phyloP scores from a whole-genome alignment of 352 stramenopile genomes.

The Achlya hypogyna region DNA sequence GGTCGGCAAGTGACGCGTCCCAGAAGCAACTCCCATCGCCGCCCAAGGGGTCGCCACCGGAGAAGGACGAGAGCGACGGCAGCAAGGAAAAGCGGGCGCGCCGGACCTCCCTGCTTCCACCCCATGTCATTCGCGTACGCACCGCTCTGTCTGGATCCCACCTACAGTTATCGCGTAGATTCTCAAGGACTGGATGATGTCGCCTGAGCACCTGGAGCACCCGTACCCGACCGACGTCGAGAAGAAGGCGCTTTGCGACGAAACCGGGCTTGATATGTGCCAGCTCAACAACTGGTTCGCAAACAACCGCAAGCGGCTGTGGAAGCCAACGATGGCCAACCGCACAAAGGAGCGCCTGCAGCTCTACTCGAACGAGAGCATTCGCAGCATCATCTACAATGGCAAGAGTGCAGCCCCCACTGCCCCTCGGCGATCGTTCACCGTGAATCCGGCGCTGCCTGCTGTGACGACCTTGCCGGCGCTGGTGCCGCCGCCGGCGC shows the following conservation, averaged over 20 bases:
- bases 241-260: constrained; percentile 60
- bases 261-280: constrained; percentile 64
- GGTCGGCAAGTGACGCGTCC: constrained; percentile 13
- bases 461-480: constrained; percentile 29
- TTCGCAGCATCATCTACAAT: constrained; percentile 19
- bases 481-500: constrained; percentile 26
- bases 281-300: constrained; percentile 83
- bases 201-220: constrained; percentile 50
- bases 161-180: constrained; percentile 26
- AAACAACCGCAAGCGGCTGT: constrained; percentile 51
- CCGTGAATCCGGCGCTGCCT: constrained; percentile 28
- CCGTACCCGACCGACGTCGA: constrained; percentile 53
- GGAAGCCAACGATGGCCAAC: constrained; percentile 21
- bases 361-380: constrained; percentile 19
- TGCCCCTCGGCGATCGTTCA: constrained; percentile 8
- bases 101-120: constrained; percentile 43
- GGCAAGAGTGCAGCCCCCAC: not conserved
- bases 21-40: not conserved
- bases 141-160: not conserved
- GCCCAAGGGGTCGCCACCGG: constrained; percentile 22
- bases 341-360: constrained; percentile 1
- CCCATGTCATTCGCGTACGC: constrained; percentile 25
- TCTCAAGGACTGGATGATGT: constrained; percentile 69
- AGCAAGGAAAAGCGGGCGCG: constrained; percentile 39
- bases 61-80: constrained; percentile 21